A percentile compares a stretch with the other conserved stretches of the same genome.
phyloP scores from a whole-genome alignment of 345 rosid genomes.

The Rhodamnia rubescens region DNA sequence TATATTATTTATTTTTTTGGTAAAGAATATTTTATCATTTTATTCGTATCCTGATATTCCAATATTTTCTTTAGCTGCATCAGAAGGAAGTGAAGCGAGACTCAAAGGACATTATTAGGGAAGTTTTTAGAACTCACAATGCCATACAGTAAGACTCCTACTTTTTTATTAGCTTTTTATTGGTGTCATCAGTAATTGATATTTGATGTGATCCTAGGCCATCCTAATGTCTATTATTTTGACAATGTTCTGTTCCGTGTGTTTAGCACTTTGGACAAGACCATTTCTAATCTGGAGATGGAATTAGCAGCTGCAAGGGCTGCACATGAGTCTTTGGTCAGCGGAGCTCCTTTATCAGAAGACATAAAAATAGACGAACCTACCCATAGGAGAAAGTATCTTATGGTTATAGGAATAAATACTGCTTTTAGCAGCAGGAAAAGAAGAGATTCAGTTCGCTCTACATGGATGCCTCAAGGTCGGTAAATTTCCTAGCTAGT shows the following conservation, averaged over 20 bases:
- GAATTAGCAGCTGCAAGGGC: conserved; percentile 93
- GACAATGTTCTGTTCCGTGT: conserved; percentile 5
- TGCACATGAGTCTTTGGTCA: conserved; percentile 56
- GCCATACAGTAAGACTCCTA: conserved; percentile 70
- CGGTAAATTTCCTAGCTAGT: not conserved
- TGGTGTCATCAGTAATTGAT: not conserved
- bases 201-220: not conserved
- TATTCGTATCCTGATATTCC: conserved; percentile 18
- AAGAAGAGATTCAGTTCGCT: conserved; percentile 91
- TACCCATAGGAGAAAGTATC: conserved; percentile 43
- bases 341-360: conserved; percentile 63
- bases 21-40: too few species aligned
- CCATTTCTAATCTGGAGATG: conserved; percentile 93
- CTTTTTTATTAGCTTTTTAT: not conserved
- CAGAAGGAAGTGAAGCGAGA: conserved; percentile 66
- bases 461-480: conserved; percentile 99
- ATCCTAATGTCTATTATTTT: not conserved
- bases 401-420: conserved; percentile 92
- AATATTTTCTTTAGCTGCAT: conserved; percentile 25
- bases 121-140: conserved; percentile 65
- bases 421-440: conserved; percentile 94
- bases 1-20: too few species aligned
- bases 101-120: conserved; percentile 49
- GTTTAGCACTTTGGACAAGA: conserved; percentile 73
- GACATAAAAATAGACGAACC: conserved; percentile 29